A percentile compares a stretch with the other conserved stretches of the same genome.
Conservation (phyloP, 2,329 filamentous ascomycete species). For the Diaporthe sp. region DNA sequence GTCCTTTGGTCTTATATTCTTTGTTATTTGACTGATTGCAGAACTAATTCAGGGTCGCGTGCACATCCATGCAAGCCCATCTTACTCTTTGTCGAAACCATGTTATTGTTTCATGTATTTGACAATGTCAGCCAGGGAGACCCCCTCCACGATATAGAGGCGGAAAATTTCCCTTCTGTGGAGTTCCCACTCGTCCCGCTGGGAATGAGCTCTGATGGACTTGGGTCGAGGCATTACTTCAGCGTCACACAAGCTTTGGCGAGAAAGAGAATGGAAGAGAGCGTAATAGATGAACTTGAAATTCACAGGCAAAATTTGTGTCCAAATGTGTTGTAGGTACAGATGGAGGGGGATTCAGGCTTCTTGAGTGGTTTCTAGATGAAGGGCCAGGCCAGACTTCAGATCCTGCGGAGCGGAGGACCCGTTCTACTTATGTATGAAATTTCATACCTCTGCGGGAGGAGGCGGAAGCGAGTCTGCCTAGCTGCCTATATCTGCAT, state of each 20-base stretch:
- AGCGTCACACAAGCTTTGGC: background rate
- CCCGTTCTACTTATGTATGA: too few relatives aligned
- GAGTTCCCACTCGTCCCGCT: background rate
- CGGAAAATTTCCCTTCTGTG: background rate
- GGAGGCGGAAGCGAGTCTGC: too few relatives aligned
- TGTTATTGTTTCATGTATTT: background rate
- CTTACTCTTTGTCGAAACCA: conserved; percentile 2
- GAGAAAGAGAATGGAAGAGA: background rate
- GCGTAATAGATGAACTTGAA: background rate
- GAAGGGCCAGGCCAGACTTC: too few relatives aligned
- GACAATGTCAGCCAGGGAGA: background rate
- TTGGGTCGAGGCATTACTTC: background rate
- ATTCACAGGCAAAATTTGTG: fast-evolving
- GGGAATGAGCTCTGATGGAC: background rate
- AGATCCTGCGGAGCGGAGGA: too few relatives aligned
- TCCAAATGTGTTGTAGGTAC: too few relatives aligned
- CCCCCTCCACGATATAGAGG: background rate
- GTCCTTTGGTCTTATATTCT: background rate
- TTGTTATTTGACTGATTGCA: background rate
- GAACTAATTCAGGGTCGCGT: background rate
- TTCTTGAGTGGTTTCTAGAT: too few relatives aligned
- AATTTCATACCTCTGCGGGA: too few relatives aligned
- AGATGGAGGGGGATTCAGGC: too few relatives aligned
- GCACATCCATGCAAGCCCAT: too few relatives aligned
- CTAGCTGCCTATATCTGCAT: too few relatives aligned